These are phyloP conservation scores for Insectozyma bohioensis DNA, from an alignment of 1,139 yeast genomes.

Conservation along the genomic window DNA sequence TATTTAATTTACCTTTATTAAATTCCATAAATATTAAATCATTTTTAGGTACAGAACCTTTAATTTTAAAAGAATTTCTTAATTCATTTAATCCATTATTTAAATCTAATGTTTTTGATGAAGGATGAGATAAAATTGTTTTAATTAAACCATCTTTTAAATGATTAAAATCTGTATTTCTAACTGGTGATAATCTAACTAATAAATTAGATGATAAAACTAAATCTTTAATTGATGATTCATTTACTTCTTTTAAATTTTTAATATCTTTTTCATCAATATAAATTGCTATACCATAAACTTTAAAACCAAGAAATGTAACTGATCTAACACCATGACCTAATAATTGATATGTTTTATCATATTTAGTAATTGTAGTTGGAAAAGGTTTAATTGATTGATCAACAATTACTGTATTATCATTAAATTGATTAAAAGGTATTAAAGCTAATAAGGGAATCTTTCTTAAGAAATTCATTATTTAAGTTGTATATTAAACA, in stretches of 20 bases:
- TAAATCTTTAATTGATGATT: not conserved
- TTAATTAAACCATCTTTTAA: conserved; percentile 86
- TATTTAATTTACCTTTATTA: conserved; percentile 43
- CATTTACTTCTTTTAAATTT: conserved; percentile 14
- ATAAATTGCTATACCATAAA: conserved; percentile 84
- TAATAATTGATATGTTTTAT: conserved; percentile 40
- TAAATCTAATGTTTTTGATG: conserved; percentile 34
- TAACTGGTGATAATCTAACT: conserved; percentile 78
- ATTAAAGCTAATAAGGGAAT: conserved; percentile 1
- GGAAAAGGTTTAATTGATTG: conserved; percentile 56
- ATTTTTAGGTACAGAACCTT: conserved; percentile 67
- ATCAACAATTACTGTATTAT: conserved; percentile 44
- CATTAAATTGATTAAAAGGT: conserved; percentile 3
- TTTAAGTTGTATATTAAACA: too few relatives aligned
- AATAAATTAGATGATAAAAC: conserved; percentile 29
- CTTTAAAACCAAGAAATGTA: conserved; percentile 79
- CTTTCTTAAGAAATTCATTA: too few relatives aligned
- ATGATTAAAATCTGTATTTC: conserved; percentile 89
- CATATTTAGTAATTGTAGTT: conserved; percentile 17
- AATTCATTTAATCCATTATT: conserved; percentile 57
- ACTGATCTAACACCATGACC: conserved; percentile 85
- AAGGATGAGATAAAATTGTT: conserved; percentile 61
- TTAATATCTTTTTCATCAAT: conserved; percentile 58
- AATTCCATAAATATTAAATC: conserved; percentile 53
- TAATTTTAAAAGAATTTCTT: conserved; percentile 44